phyloP scores from a whole-genome alignment of 129 eudicot species.

The Tagetes patula region DNA sequence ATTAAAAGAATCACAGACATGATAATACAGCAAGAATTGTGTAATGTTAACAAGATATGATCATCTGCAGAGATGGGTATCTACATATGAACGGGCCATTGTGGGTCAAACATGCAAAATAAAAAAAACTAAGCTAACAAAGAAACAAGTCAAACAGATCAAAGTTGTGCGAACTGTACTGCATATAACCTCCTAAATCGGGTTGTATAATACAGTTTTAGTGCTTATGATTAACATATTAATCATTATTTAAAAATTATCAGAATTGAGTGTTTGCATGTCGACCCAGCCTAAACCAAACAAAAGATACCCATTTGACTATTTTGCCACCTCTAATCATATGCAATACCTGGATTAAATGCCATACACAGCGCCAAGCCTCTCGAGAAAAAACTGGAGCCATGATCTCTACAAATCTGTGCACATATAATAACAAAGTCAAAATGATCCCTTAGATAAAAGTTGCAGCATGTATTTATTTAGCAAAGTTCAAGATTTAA shows the following conservation, averaged over 20 bases:
- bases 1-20: conserved; percentile 15
- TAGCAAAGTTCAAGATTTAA: not conserved
- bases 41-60: conserved; percentile 12
- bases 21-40: conserved; percentile 13
- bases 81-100: not conserved
- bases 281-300: not conserved
- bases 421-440: conserved; percentile 8
- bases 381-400: conserved; percentile 94
- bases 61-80: not conserved
- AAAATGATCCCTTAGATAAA: not conserved
- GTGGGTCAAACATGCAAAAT: not conserved
- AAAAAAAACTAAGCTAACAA: not conserved
- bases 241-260: not conserved
- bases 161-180: not conserved
- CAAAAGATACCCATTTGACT: conserved; percentile 1
- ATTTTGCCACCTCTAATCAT: not conserved
- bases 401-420: conserved; percentile 96
- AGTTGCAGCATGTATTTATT: not conserved
- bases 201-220: not conserved
- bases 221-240: not conserved
- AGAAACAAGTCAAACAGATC: not conserved
- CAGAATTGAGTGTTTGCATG: not conserved
- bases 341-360: conserved; percentile 73
- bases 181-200: not conserved
- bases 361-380: conserved; percentile 99